A percentile compares a stretch with the other conserved stretches of the same genome.
Evolutionary conservation across 805 yeast species (phyloP).

Genomic region (Cyberlindnera misumaiensis): DNA sequence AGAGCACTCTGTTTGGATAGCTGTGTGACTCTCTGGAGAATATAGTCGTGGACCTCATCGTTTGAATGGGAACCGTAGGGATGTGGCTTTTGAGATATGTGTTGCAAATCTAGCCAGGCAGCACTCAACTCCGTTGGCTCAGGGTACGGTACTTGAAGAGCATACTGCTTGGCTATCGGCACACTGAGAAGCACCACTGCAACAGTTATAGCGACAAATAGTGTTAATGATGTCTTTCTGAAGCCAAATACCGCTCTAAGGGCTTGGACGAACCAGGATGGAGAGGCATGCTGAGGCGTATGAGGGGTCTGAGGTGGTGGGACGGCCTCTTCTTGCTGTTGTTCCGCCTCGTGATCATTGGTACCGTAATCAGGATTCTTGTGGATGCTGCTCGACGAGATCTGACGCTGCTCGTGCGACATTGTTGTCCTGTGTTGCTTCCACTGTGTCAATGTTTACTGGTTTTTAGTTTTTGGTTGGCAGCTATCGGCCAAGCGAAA

Average conservation of each 20-base stretch:
- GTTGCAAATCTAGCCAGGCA: slow-evolving; percentile 70
- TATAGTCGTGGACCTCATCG: slow-evolving; percentile 66
- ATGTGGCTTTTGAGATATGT: slow-evolving; percentile 59
- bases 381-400: no score
- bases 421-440: no score
- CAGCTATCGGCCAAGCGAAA: no score
- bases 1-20: slow-evolving; percentile 24
- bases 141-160: slow-evolving; percentile 38
- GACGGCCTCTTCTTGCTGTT: neutral
- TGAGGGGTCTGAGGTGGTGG: neutral
- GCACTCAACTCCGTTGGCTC: slow-evolving; percentile 31
- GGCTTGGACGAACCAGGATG: slow-evolving; percentile 10
- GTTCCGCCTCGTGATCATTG: neutral
- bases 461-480: no score
- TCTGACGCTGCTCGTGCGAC: no score
- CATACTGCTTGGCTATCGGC: slow-evolving; percentile 31
- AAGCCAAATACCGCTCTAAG: slow-evolving; percentile 56
- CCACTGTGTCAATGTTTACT: no score
- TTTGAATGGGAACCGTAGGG: slow-evolving; percentile 76
- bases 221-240: slow-evolving; percentile 62
- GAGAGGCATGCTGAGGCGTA: no score
- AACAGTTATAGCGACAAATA: slow-evolving; percentile 45
- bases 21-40: slow-evolving; percentile 36
- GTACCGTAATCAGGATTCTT: no score
- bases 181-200: slow-evolving; percentile 34